A percentile compares a stretch with the other conserved stretches of the same genome.
Conservation (phyloP, 106 monocot species). For the Platanthera guangdongensis region DNA sequence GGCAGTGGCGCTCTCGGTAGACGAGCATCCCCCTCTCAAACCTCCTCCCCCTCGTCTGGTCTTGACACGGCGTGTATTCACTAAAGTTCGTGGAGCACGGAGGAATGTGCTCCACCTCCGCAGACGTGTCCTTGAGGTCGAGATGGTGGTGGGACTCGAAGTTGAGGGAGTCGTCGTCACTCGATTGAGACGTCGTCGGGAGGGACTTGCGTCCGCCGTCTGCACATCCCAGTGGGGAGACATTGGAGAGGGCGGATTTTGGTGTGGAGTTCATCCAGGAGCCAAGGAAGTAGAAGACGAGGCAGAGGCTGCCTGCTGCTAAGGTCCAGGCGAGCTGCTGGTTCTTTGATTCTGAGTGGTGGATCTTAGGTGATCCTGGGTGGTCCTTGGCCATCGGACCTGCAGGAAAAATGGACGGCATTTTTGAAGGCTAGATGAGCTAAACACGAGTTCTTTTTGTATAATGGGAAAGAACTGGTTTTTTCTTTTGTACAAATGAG, state of each 20-base stretch:
- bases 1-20: slow-evolving; percentile 49
- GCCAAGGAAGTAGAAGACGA: slow-evolving; percentile 38
- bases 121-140: slow-evolving; percentile 10
- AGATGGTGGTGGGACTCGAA: slow-evolving; percentile 42
- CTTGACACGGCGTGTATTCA: slow-evolving; percentile 53
- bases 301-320: slow-evolving; percentile 27
- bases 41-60: slow-evolving; percentile 28
- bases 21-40: slow-evolving; percentile 35
- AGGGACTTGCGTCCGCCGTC: neutral
- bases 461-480: too few relatives aligned
- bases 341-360: slow-evolving; percentile 31
- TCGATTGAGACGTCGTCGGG: slow-evolving; percentile 4
- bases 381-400: slow-evolving; percentile 36
- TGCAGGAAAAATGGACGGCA: slow-evolving; percentile 2
- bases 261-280: slow-evolving; percentile 30
- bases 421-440: too few relatives aligned
- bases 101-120: slow-evolving; percentile 10
- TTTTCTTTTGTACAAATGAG: too few relatives aligned
- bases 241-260: neutral
- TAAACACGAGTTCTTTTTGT: too few relatives aligned
- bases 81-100: slow-evolving; percentile 37
- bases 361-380: slow-evolving; percentile 32
- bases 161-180: slow-evolving; percentile 14
- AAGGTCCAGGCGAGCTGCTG: slow-evolving; percentile 27
- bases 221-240: slow-evolving; percentile 16